phyloP scores from a whole-genome alignment of 169 alveolate species.

The Plasmodium malariae region DNA sequence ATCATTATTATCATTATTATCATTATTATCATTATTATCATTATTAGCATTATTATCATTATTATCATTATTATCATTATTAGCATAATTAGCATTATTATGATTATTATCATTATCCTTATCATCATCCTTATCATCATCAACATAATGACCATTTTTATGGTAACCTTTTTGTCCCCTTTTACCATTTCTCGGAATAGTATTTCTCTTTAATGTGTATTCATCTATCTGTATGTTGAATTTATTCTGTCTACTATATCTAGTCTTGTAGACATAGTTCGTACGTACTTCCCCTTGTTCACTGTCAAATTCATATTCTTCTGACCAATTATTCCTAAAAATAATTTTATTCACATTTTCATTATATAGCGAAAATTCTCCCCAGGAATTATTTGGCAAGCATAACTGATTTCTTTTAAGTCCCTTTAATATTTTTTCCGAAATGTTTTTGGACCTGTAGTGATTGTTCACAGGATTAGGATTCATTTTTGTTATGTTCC shows the following conservation, averaged over 20 bases:
- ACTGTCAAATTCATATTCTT: slow-evolving; percentile 10
- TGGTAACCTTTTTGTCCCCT: background rate
- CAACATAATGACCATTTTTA: background rate
- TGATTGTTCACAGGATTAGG: background rate
- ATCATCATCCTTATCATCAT: background rate
- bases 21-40: no score
- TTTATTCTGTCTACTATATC: slow-evolving; percentile 46
- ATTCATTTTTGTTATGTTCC: background rate
- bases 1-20: no score
- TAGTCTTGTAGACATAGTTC: slow-evolving; percentile 26
- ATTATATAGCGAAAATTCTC: slow-evolving; percentile 19
- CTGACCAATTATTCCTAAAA: background rate
- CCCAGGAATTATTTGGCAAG: slow-evolving; percentile 5
- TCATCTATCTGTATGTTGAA: slow-evolving; percentile 46
- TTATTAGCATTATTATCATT: no score
- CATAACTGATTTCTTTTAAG: background rate
- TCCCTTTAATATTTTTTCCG: background rate
- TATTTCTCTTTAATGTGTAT: slow-evolving; percentile 41
- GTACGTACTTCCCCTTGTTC: background rate
- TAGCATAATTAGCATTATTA: background rate
- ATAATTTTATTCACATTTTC: background rate
- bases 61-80: background rate
- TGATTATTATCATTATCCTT: background rate
- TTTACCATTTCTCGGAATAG: background rate
- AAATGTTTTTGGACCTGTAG: background rate